Conservation (phyloP, 768 basidiomycete genomes). For the Suillus spraguei region DNA sequence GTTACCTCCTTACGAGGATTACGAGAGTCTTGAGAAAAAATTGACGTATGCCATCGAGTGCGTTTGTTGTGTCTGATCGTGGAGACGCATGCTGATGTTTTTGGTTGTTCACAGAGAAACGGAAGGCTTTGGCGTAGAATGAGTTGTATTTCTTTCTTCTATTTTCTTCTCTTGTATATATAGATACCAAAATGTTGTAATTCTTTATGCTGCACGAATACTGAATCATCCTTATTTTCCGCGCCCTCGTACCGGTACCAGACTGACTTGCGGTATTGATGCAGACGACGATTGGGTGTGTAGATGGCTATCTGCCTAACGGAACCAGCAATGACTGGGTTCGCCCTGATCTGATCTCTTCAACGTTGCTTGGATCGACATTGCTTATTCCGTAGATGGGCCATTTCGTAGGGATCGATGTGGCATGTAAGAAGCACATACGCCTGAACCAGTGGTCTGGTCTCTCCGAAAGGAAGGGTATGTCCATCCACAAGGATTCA, state of each 20-base stretch:
- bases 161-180: slow-evolving; percentile 7
- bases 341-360: not conserved
- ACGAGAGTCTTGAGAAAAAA: slow-evolving; percentile 85
- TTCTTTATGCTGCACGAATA: not conserved
- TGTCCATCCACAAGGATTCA: not conserved
- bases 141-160: slow-evolving; percentile 17
- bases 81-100: slow-evolving; percentile 12
- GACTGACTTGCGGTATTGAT: not conserved
- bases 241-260: not conserved
- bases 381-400: not conserved
- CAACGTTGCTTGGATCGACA: not conserved
- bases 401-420: not conserved
- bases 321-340: not conserved
- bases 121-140: slow-evolving; percentile 75
- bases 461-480: not conserved
- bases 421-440: not conserved
- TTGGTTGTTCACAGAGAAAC: slow-evolving; percentile 55
- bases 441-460: not conserved
- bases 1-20: slow-evolving; percentile 87
- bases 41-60: slow-evolving; percentile 83
- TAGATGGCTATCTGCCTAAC: not conserved
- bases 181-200: slow-evolving; percentile 8
- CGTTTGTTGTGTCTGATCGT: slow-evolving; percentile 30
- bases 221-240: too few relatives aligned
- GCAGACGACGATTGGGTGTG: not conserved